These are phyloP conservation scores for Monascus ruber DNA, from an alignment of 2,329 filamentous ascomycete species.

Conservation along the genomic window DNA sequence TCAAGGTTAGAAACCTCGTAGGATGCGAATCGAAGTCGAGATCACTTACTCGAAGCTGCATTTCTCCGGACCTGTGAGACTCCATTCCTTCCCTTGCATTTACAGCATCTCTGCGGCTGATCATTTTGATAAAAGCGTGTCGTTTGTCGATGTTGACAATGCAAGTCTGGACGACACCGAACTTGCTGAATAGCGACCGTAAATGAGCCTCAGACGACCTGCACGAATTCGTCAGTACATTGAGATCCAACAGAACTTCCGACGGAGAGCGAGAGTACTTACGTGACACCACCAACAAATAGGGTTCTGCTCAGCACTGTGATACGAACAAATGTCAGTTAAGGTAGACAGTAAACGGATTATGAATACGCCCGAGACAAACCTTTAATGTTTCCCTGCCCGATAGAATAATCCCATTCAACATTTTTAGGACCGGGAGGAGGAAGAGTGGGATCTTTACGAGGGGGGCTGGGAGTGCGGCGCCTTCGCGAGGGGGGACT, in stretches of 20 bases:
- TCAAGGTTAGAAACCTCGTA: slow-evolving; percentile 14
- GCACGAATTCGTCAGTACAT: slow-evolving; percentile 9
- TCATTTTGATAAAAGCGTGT: slow-evolving; percentile 98
- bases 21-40: background rate
- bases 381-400: slow-evolving; percentile 68
- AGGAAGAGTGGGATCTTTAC: slow-evolving; percentile 31
- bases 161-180: slow-evolving; percentile 85
- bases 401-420: slow-evolving; percentile 64
- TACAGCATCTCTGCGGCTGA: slow-evolving; percentile 74
- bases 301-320: slow-evolving; percentile 81
- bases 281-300: slow-evolving; percentile 92
- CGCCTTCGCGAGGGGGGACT: slow-evolving; percentile 63
- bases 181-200: slow-evolving; percentile 65
- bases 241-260: background rate
- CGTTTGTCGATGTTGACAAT: slow-evolving; percentile 98
- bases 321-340: slow-evolving; percentile 9
- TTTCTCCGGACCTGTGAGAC: slow-evolving; percentile 57
- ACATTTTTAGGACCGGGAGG: slow-evolving; percentile 59
- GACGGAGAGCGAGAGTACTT: slow-evolving; percentile 32
- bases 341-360: slow-evolving; percentile 2
- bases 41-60: slow-evolving; percentile 56
- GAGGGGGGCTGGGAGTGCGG: slow-evolving; percentile 49
- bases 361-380: slow-evolving; percentile 10
- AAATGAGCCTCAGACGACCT: slow-evolving; percentile 73
- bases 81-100: slow-evolving; percentile 81